Evolutionary conservation across 495 filamentous ascomycete genomes (phyloP).

Genomic region (Trichoderma reesei): DNA sequence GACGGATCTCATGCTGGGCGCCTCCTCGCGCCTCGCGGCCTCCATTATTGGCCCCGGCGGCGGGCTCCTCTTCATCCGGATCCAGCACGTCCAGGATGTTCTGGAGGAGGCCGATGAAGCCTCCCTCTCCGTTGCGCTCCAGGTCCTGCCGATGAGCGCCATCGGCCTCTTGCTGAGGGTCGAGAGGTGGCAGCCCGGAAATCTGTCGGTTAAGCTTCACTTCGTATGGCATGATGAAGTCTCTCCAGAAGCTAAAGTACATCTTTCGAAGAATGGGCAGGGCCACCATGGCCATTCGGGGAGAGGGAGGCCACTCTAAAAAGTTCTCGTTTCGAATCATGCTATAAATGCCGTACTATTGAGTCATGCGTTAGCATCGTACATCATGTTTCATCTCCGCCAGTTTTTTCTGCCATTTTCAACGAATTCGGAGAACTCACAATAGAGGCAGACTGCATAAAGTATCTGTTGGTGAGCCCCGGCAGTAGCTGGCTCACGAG

Average conservation of each 20-base stretch:
- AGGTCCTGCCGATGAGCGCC: background rate
- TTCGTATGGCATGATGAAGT: constrained; percentile 52
- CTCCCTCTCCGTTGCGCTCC: constrained; percentile 1
- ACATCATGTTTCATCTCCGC: background rate
- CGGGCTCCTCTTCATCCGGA: constrained; percentile 7
- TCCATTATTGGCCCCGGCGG: background rate
- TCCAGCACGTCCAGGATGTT: constrained; percentile 9
- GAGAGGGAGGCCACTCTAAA: constrained; percentile 59
- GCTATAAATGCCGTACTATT: constrained; percentile 18
- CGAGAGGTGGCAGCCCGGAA: constrained; percentile 17
- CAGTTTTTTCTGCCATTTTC: background rate
- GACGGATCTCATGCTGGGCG: background rate
- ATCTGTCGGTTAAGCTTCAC: constrained; percentile 43
- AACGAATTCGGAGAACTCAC: constrained; percentile 18
- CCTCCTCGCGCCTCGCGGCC: background rate
- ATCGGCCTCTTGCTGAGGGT: constrained; percentile 8
- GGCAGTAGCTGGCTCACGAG: constrained; percentile 26
- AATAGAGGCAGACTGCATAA: constrained; percentile 25
- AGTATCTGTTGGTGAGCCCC: constrained; percentile 20
- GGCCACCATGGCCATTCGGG: constrained; percentile 56
- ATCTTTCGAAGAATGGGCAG: constrained; percentile 58
- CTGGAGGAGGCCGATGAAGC: background rate
- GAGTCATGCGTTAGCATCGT: background rate
- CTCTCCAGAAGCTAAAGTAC: constrained; percentile 59
- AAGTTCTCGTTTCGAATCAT: constrained; percentile 19